Evolutionary conservation across 1,284 basidiomycete species (phyloP), one percentile per base, ranked within the genome.

Genomic region (Fomitopsis palustris): DNA sequence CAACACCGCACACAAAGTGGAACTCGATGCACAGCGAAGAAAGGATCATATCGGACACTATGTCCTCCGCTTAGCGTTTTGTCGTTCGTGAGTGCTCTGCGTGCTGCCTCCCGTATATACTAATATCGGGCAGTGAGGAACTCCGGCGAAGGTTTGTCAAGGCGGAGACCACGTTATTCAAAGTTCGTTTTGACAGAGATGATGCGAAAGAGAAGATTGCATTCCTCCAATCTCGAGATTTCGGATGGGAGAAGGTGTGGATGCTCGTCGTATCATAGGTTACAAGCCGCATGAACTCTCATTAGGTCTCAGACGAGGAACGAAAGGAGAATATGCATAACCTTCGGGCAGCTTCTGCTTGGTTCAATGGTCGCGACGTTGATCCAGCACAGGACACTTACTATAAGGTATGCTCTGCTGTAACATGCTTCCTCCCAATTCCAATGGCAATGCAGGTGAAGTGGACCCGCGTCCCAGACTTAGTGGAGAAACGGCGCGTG

Each of bases 31-130:
- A 9, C 87, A 99, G 72, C 81, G 97, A 62, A 82, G 82, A 70
- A 88, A 84, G 65, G 97, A 99, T 73, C 92, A 96, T 70, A 81
- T 98, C 33, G 89, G 95, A 19, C 97, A 99, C 77, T 99, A 95
- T 76, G 94, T 99, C 2, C 80, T 99, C 61, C 80, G 97, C 47
- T 81, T 99, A 41, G 96, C 97, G 2, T 99, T 99, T 74, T 97
- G 95, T 75, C 86, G 94, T 59, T 95, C 93, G 95, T 97, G 74
- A 72, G 93, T 85, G 10, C 17, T 35, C 19, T 31, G 39, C 35
- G n/a, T 51, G 38, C 19, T 1, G 21, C 6, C 4, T 1, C 2
- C 38, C n/a, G 19, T 37, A 33, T 21, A n/a, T 37, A 9, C 31
- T 6, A 23, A 9, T 35, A 35, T 6, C 54, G 12, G 7, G 17